Evolutionary conservation across 768 basidiomycete species (phyloP).

Genomic region (Xerocomus brunneocitrinus): DNA sequence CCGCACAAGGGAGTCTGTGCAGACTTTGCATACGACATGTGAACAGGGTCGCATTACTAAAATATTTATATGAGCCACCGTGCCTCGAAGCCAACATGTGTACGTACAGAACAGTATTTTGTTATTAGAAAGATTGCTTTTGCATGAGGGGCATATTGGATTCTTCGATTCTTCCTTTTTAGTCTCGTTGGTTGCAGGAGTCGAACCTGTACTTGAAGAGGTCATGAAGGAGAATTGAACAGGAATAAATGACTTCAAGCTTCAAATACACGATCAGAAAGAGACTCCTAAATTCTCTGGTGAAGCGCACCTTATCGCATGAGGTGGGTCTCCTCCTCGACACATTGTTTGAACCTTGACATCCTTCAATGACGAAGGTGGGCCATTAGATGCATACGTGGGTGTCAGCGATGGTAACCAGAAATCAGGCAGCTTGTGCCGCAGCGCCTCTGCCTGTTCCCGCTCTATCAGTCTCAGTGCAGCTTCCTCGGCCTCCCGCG

Average conservation of each 20-base stretch:
- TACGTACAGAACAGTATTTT: constrained; percentile 62
- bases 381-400: constrained; percentile 59
- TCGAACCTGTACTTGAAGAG: constrained; percentile 36
- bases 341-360: constrained; percentile 88
- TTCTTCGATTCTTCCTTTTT: constrained; percentile 52
- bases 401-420: constrained; percentile 96
- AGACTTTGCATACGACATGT: constrained; percentile 89
- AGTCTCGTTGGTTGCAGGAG: constrained; percentile 31
- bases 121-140: constrained; percentile 78
- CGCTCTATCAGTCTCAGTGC: constrained; percentile 78
- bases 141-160: constrained; percentile 85
- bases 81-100: neutral
- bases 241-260: constrained; percentile 77
- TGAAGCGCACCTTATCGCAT: constrained; percentile 65
- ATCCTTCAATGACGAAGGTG: constrained; percentile 65
- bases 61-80: neutral
- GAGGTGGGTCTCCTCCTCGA: constrained; percentile 72
- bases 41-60: constrained; percentile 82
- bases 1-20: constrained; percentile 81
- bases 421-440: constrained; percentile 90
- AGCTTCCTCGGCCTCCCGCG: constrained; percentile 81
- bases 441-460: constrained; percentile 81
- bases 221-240: constrained; percentile 68
- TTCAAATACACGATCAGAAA: constrained; percentile 28
- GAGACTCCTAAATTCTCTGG: neutral